Evolutionary conservation across 2,329 filamentous ascomycete genomes (phyloP).

Genomic region (Parastagonospora nodorum): DNA sequence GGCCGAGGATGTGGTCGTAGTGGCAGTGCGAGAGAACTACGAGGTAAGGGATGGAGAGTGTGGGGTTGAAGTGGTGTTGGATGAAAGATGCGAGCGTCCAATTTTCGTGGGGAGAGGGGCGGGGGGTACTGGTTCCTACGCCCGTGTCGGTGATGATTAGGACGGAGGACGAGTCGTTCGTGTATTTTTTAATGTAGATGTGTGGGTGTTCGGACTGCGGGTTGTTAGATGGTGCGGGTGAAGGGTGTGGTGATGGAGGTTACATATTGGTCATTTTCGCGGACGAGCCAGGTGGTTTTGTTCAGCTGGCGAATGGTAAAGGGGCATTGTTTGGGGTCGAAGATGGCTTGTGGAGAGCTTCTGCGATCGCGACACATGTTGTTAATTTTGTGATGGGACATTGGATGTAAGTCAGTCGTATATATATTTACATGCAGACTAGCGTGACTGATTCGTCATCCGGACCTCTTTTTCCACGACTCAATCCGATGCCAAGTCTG

Average conservation of each 20-base stretch:
- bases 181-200: conserved; percentile 8
- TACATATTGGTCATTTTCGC: conserved; percentile 14
- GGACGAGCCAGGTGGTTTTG: conserved; percentile 11
- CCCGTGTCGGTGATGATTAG: conserved; percentile 10
- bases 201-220: not conserved
- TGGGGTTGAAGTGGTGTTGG: conserved; percentile 13
- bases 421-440: too few species aligned
- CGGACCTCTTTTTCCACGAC: too few species aligned
- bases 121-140: conserved; percentile 1
- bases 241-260: not conserved
- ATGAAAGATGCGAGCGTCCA: conserved; percentile 16
- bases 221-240: not conserved
- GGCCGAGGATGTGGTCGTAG: conserved; percentile 18
- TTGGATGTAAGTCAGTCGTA: too few species aligned
- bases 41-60: conserved; percentile 5
- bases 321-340: conserved; percentile 2
- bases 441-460: too few species aligned
- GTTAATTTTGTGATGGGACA: too few species aligned
- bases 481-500: too few species aligned
- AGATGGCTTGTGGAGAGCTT: not conserved
- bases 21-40: conserved; percentile 17
- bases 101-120: not conserved
- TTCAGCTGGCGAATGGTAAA: conserved; percentile 17
- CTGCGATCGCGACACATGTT: not conserved
- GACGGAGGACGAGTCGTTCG: not conserved